These are phyloP conservation scores for Panicum virgatum DNA, from an alignment of 202 grass and related monocot genomes.

Conservation along the genomic window DNA sequence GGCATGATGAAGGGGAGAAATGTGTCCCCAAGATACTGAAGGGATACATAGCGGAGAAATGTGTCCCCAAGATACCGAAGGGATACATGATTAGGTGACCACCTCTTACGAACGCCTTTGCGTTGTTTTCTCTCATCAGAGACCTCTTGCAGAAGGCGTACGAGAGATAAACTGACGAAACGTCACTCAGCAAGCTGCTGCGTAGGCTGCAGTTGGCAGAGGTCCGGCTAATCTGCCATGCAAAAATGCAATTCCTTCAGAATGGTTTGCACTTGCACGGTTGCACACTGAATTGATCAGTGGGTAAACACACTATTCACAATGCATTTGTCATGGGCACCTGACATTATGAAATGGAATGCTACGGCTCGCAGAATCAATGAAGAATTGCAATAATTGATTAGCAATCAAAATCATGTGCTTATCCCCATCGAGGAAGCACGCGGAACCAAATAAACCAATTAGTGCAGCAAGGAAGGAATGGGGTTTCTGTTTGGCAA, in stretches of 20 bases:
- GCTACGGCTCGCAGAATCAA: background rate
- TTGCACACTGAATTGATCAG: background rate
- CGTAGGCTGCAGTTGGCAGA: slow-evolving; percentile 63
- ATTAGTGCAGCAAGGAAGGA: background rate
- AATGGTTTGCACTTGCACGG: background rate
- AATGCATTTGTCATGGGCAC: background rate
- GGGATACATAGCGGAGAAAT: too few species aligned
- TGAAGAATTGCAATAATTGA: background rate
- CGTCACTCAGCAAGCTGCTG: slow-evolving; percentile 60
- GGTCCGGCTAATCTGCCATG: slow-evolving; percentile 55
- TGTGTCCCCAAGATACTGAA: background rate
- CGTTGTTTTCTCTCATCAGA: slow-evolving; percentile 62
- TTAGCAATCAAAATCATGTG: background rate
- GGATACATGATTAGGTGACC: background rate
- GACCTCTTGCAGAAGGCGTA: slow-evolving; percentile 72
- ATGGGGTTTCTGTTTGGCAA: background rate
- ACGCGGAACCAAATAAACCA: background rate
- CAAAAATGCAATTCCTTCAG: background rate
- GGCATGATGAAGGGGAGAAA: background rate
- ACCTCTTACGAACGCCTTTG: slow-evolving; percentile 78
- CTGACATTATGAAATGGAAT: background rate
- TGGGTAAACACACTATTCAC: background rate
- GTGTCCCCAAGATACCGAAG: too few species aligned
- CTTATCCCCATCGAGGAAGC: background rate
- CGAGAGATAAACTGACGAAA: slow-evolving; percentile 75